Conservation (phyloP, 495 filamentous ascomycete species). For the Neurospora sp. region DNA sequence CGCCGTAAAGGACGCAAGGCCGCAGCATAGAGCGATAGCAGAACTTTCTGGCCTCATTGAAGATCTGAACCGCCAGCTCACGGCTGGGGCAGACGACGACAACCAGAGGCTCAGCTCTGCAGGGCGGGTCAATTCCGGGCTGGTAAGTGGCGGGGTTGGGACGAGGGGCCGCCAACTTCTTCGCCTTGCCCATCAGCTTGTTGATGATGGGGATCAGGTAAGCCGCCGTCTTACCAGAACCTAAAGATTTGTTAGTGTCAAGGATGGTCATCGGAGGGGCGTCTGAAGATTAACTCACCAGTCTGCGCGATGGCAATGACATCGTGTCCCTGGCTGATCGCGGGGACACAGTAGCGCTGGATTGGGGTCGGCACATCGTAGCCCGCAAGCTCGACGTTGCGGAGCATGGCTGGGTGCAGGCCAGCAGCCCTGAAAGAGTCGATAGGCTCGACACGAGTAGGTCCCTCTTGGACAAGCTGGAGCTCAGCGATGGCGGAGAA, state of each 20-base stretch:
- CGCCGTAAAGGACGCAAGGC: slow-evolving; percentile 86
- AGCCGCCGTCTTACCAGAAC: slow-evolving; percentile 91
- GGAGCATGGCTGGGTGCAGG: slow-evolving; percentile 71
- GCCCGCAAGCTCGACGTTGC: slow-evolving; percentile 62
- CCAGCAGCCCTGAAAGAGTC: slow-evolving; percentile 63
- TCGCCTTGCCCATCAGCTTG: slow-evolving; percentile 87
- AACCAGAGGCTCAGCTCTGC: slow-evolving; percentile 75
- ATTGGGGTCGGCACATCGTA: slow-evolving; percentile 68
- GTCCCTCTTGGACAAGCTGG: slow-evolving; percentile 50
- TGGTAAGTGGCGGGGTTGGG: slow-evolving; percentile 43
- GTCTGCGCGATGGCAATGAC: slow-evolving; percentile 86
- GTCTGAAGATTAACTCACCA: slow-evolving; percentile 45
- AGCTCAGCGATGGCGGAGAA: slow-evolving; percentile 48
- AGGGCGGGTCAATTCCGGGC: slow-evolving; percentile 33
- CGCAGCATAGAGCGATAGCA: slow-evolving; percentile 18
- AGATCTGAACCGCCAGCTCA: slow-evolving; percentile 88
- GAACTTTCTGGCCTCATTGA: slow-evolving; percentile 30
- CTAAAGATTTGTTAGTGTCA: slow-evolving; percentile 32
- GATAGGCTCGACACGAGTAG: slow-evolving; percentile 43
- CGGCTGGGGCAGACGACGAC: slow-evolving; percentile 79
- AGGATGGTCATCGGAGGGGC: not conserved
- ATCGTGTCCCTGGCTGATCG: slow-evolving; percentile 62
- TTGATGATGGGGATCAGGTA: slow-evolving; percentile 86
- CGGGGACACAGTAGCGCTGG: slow-evolving; percentile 73
- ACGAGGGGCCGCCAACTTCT: slow-evolving; percentile 66